Evolutionary conservation across 2,329 filamentous ascomycete genomes (phyloP).

Genomic region (Parafenestella ontariensis): DNA sequence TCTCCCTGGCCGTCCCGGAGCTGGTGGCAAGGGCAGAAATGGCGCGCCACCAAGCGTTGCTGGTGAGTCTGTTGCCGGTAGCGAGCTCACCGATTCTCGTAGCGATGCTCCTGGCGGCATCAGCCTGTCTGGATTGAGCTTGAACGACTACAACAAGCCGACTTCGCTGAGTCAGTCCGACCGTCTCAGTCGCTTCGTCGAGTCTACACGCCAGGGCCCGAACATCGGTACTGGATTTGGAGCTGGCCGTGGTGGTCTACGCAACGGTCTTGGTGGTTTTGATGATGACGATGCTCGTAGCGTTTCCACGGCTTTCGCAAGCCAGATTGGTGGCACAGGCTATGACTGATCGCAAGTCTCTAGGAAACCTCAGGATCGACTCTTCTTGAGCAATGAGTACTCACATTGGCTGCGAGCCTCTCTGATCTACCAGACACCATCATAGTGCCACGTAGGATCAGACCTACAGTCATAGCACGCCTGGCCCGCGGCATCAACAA

Average conservation of each 20-base stretch:
- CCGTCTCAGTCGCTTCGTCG: constrained; percentile 91
- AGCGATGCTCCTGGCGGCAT: constrained; percentile 83
- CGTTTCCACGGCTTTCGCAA: constrained; percentile 94
- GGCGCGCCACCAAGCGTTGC: constrained; percentile 78
- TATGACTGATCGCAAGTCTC: constrained; percentile 61
- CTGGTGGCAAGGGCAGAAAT: constrained; percentile 68
- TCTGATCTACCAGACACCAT: background rate
- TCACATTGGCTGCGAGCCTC: constrained; percentile 14
- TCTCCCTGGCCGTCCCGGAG: constrained; percentile 72
- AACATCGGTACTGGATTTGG: constrained; percentile 44
- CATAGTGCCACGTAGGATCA: background rate
- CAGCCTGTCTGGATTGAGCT: constrained; percentile 83
- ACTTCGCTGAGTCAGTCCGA: constrained; percentile 82
- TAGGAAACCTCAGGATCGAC: constrained; percentile 1
- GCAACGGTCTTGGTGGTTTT: constrained; percentile 52
- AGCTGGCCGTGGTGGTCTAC: constrained; percentile 52
- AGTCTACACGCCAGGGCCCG: constrained; percentile 75
- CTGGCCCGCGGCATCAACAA: background rate
- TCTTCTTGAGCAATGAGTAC: constrained; percentile 3
- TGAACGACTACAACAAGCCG: constrained; percentile 73
- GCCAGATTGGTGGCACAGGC: constrained; percentile 76
- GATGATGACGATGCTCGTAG: constrained; percentile 95
- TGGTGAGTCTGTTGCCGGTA: constrained; percentile 90
- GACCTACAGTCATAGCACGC: background rate
- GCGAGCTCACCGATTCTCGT: constrained; percentile 85